Evolutionary conservation across 257 asterid species (phyloP).

Genomic region (Phtheirospermum japonicum): DNA sequence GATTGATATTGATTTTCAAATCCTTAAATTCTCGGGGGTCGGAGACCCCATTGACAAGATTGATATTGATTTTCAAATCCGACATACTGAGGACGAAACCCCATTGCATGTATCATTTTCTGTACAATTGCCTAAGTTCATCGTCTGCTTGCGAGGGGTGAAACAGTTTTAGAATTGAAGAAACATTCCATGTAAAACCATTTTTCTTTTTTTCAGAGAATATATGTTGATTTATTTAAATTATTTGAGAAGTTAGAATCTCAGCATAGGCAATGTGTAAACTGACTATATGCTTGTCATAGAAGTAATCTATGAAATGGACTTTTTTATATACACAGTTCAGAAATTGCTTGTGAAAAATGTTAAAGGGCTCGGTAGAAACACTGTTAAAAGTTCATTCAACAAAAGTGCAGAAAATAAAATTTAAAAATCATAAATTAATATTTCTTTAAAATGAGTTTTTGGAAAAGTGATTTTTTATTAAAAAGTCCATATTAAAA

Average conservation of each 20-base stretch:
- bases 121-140: not conserved
- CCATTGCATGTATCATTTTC: not conserved
- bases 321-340: too few species aligned
- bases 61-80: not conserved
- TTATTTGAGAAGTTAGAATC: not conserved
- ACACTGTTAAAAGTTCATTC: too few species aligned
- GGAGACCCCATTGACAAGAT: too few species aligned
- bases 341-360: too few species aligned
- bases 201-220: not conserved
- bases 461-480: too few species aligned
- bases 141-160: constrained; percentile 9
- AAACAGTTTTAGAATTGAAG: not conserved
- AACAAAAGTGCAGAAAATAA: too few species aligned
- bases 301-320: too few species aligned
- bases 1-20: not conserved
- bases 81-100: not conserved
- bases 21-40: not conserved
- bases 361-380: too few species aligned
- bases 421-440: too few species aligned
- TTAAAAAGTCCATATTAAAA: too few species aligned
- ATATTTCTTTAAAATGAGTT: too few species aligned
- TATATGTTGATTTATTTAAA: not conserved
- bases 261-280: not conserved
- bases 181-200: not conserved
- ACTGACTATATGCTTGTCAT: too few species aligned